Evolutionary conservation across 352 stramenopile genomes (phyloP).

Genomic region (Phytophthora litchii): DNA sequence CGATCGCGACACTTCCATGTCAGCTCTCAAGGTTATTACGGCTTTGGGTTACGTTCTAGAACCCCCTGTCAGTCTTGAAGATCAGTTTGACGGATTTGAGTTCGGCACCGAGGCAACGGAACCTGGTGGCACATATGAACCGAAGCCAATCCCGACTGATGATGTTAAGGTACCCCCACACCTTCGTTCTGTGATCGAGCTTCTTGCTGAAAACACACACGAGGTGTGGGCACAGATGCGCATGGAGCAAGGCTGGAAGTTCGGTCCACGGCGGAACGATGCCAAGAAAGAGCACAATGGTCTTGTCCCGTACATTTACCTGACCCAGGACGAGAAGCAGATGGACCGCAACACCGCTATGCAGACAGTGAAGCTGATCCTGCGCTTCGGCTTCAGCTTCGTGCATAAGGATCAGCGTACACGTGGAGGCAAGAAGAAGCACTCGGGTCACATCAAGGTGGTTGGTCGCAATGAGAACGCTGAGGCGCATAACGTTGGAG

Average conservation of each 20-base stretch:
- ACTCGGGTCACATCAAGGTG: conserved; percentile 50
- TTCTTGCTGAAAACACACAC: conserved; percentile 82
- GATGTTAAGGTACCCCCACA: conserved; percentile 63
- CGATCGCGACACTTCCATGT: conserved; percentile 80
- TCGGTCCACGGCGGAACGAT: conserved; percentile 67
- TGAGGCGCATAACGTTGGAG: conserved; percentile 53
- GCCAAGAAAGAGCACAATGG: conserved; percentile 75
- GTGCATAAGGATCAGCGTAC: conserved; percentile 64
- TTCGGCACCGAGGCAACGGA: conserved; percentile 59
- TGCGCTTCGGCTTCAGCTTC: conserved; percentile 74
- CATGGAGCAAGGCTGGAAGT: conserved; percentile 83
- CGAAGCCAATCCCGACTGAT: conserved; percentile 68
- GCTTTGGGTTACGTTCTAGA: conserved; percentile 76
- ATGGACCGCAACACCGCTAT: conserved; percentile 88
- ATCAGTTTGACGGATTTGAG: conserved; percentile 55
- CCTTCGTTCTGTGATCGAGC: conserved; percentile 71
- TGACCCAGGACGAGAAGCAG: conserved; percentile 80
- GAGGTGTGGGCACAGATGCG: conserved; percentile 86
- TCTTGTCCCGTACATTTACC: conserved; percentile 80
- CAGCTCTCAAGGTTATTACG: conserved; percentile 79
- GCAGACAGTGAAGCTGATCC: conserved; percentile 81
- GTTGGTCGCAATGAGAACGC: conserved; percentile 75
- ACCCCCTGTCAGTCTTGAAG: conserved; percentile 42
- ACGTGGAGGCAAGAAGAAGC: conserved; percentile 43
- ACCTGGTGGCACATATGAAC: conserved; percentile 62